These are phyloP conservation scores for Tetraselmis chui DNA, from an alignment of 139 green algal genomes.

Conservation along the genomic window DNA sequence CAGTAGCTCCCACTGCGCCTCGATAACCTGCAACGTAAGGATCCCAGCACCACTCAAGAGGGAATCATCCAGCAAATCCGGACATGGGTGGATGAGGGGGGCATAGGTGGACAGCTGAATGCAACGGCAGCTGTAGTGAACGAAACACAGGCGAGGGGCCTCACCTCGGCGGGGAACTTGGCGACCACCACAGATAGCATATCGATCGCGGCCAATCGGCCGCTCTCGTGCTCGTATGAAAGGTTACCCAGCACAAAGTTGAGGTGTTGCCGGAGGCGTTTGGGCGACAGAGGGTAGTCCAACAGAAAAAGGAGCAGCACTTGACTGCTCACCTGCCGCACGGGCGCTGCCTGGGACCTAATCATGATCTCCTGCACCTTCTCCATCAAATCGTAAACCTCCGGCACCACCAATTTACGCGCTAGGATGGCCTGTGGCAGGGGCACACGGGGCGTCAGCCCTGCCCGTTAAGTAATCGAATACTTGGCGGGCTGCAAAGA, in stretches of 20 bases:
- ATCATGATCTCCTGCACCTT: conserved; percentile 58
- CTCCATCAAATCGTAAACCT: conserved; percentile 89
- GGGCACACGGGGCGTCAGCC: background rate
- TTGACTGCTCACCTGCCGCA: conserved; percentile 47
- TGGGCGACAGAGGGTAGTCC: conserved; percentile 78
- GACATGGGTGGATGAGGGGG: too few species aligned
- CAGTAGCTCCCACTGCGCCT: conserved; percentile 47
- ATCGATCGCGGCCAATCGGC: conserved; percentile 58
- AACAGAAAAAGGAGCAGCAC: conserved; percentile 87
- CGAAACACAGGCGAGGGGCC: too few species aligned
- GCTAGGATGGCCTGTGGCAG: conserved; percentile 58
- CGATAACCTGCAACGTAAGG: too few species aligned
- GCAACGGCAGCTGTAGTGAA: too few species aligned
- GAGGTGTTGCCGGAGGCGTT: conserved; percentile 65
- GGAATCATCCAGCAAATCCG: too few species aligned
- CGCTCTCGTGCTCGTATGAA: conserved; percentile 71
- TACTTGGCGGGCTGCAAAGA: too few species aligned
- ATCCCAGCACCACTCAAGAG: too few species aligned
- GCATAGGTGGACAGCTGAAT: too few species aligned
- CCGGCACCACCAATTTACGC: conserved; percentile 69
- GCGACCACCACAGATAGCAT: conserved; percentile 63
- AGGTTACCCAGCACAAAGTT: conserved; percentile 70
- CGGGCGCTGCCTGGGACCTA: conserved; percentile 29
- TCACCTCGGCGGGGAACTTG: conserved; percentile 71
- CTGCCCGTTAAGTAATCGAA: background rate